A percentile compares a stretch with the other conserved stretches of the same genome.
These are phyloP conservation scores for Sugiyamaella grinbergsii DNA, from an alignment of 1,139 yeast species.

Conservation along the genomic window DNA sequence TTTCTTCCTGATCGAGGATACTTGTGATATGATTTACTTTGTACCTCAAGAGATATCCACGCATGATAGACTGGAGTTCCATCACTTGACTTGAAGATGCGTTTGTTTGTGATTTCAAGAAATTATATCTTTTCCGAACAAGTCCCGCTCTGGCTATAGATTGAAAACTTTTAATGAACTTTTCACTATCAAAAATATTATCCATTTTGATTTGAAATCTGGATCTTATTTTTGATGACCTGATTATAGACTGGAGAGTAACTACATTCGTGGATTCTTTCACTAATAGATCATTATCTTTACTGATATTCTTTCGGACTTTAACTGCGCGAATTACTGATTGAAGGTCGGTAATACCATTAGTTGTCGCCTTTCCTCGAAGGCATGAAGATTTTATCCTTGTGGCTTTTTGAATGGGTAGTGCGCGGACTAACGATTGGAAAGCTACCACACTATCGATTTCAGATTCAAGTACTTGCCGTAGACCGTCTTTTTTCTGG, in stretches of 20 bases:
- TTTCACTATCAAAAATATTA: conserved; percentile 48
- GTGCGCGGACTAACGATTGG: conserved; percentile 26
- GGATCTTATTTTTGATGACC: conserved; percentile 56
- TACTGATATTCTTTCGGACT: conserved; percentile 12
- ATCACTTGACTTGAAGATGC: conserved; percentile 34
- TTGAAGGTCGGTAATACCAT: conserved; percentile 17
- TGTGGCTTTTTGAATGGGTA: conserved; percentile 23
- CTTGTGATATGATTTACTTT: conserved; percentile 21
- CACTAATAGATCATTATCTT: conserved; percentile 23
- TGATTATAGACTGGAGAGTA: conserved; percentile 48
- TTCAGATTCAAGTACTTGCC: conserved; percentile 26
- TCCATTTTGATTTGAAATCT: conserved; percentile 37
- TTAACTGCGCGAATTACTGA: conserved; percentile 39
- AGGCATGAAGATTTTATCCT: conserved; percentile 1
- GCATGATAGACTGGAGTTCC: conserved; percentile 39
- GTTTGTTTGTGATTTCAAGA: conserved; percentile 17
- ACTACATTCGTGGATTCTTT: conserved; percentile 31
- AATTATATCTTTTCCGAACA: conserved; percentile 39
- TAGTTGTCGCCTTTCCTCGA: not conserved
- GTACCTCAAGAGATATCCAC: conserved; percentile 40
- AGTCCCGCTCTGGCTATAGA: conserved; percentile 48
- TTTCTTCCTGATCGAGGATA: conserved; percentile 26
- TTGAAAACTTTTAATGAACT: conserved; percentile 48
- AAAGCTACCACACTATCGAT: conserved; percentile 25
- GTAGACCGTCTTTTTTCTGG: conserved; percentile 26